phyloP scores from a whole-genome alignment of 352 stramenopile genomes.

The Chrysophaeum taylorii region DNA sequence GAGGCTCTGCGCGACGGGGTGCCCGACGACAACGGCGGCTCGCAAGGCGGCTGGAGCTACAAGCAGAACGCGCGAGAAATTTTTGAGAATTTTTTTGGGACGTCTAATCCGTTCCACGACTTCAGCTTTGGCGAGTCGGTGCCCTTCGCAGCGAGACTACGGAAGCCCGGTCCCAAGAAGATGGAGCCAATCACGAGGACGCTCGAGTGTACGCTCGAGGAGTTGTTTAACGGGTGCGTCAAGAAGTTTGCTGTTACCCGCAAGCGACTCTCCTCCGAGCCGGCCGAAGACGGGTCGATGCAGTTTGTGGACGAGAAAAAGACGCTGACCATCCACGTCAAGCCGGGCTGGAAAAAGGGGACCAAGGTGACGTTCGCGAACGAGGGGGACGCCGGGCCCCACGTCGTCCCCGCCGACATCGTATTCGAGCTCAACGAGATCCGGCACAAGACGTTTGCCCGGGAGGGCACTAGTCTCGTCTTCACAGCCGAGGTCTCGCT shows the following conservation, averaged over 20 bases:
- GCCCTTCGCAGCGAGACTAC: slow-evolving; percentile 61
- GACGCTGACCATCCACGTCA: slow-evolving; percentile 48
- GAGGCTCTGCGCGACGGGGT: slow-evolving; percentile 78
- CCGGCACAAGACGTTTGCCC: slow-evolving; percentile 36
- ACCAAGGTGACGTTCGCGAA: slow-evolving; percentile 60
- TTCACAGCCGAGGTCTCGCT: slow-evolving; percentile 42
- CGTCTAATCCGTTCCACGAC: slow-evolving; percentile 72
- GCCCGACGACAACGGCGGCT: slow-evolving; percentile 35
- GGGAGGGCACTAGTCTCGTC: slow-evolving; percentile 47
- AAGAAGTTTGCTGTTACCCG: slow-evolving; percentile 70
- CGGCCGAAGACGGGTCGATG: slow-evolving; percentile 38
- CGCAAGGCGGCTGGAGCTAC: slow-evolving; percentile 67
- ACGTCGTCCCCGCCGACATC: slow-evolving; percentile 49
- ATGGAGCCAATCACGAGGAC: slow-evolving; percentile 50
- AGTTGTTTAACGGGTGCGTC: slow-evolving; percentile 72
- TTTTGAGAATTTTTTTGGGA: slow-evolving; percentile 80
- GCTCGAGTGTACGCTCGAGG: slow-evolving; percentile 68
- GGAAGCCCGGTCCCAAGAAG: slow-evolving; percentile 57
- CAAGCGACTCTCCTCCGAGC: slow-evolving; percentile 41
- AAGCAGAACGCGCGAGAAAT: slow-evolving; percentile 77
- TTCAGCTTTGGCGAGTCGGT: slow-evolving; percentile 72
- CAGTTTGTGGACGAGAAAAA: slow-evolving; percentile 59
- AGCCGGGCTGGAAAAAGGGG: slow-evolving; percentile 81
- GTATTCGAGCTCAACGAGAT: slow-evolving; percentile 55
- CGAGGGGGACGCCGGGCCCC: slow-evolving; percentile 49